Base-by-base conservation (phyloP, 495 filamentous ascomycete species). In the Trichocladium uniseriatum region DNA sequence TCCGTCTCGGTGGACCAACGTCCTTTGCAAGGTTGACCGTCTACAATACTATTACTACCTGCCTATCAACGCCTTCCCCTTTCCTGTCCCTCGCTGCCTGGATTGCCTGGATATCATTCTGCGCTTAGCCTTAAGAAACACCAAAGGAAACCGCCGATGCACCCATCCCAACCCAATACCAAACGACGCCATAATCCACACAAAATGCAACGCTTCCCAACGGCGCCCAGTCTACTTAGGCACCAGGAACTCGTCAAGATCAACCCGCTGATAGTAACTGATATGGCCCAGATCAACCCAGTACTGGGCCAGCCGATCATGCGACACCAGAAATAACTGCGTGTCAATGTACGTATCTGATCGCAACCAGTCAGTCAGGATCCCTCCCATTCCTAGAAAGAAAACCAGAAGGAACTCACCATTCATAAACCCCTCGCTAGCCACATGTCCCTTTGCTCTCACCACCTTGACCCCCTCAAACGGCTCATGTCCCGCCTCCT, bases 251-350 rank as follows among this genome's bases (percentile, higher is more conserved):
- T 66, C 46, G 44, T 91, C 83, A 52, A 94, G 79, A 58, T 95
- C 73, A 20, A 95, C 81, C 43, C 90, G 77, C 47, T 83, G 73
- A 57, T 83, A 92, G 58, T 80, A 91, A 32, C 79, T 89, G 49
- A 95, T 84, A 53, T 90, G 85, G 0, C 82, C 82, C 68, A 89
- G 84, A 5, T 65, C 67, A 40, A 79, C 71, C 90, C 90, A 97
- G 63, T 88, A 84, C 55, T 91, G 86, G 1, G 87, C 90, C 40
- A 95, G 65, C 43, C 75, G 75, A 58, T 94, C 73, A 18, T 78
- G 73, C n/a, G 83, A 86, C 29, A 92, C 75, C 36, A 95, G 72
- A 44, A 95, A 82, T 38, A 97, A 70, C 56, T 92, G 79, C 2
- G 81, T 82, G 2, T 78, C 59, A 16, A 87, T 84, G 54, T 79